A percentile compares a stretch with the other conserved stretches of the same genome.
Evolutionary conservation across 148 eudicot species (phyloP).

Genomic region (Amaranthus palmeri): DNA sequence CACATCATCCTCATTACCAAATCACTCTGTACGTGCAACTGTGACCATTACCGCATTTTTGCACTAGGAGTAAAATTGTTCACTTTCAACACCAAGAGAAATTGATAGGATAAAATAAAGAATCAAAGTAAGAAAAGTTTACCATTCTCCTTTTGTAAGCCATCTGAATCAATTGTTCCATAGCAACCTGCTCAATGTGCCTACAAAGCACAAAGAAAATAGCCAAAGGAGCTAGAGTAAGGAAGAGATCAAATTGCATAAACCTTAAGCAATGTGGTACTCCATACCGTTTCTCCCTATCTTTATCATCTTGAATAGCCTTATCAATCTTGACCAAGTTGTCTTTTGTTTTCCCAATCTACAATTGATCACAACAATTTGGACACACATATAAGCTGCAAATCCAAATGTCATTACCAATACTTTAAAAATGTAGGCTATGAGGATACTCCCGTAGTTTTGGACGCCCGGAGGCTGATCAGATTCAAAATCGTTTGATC

Average conservation of each 20-base stretch:
- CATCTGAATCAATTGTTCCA: conserved; percentile 50
- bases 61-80: too few relatives aligned
- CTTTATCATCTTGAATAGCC: conserved; percentile 35
- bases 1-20: too few relatives aligned
- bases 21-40: too few relatives aligned
- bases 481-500: too few relatives aligned
- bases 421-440: too few relatives aligned
- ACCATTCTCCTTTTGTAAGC: conserved; percentile 57
- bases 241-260: neutral
- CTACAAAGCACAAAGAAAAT: conserved; percentile 30
- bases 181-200: conserved; percentile 43
- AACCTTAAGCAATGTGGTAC: neutral
- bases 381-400: neutral
- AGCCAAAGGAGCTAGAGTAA: neutral
- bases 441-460: too few relatives aligned
- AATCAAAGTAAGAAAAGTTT: neutral
- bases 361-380: conserved; percentile 9
- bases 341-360: conserved; percentile 39
- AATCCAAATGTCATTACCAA: too few relatives aligned
- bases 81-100: neutral
- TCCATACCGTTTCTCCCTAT: conserved; percentile 33
- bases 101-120: neutral
- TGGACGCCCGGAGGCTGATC: too few relatives aligned
- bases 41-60: too few relatives aligned
- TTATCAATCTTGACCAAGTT: conserved; percentile 37